Percentiles rank a stretch among this genome's conserved stretches.
Conservation (phyloP, 345 rosid genomes). For the Microcos paniculata region DNA sequence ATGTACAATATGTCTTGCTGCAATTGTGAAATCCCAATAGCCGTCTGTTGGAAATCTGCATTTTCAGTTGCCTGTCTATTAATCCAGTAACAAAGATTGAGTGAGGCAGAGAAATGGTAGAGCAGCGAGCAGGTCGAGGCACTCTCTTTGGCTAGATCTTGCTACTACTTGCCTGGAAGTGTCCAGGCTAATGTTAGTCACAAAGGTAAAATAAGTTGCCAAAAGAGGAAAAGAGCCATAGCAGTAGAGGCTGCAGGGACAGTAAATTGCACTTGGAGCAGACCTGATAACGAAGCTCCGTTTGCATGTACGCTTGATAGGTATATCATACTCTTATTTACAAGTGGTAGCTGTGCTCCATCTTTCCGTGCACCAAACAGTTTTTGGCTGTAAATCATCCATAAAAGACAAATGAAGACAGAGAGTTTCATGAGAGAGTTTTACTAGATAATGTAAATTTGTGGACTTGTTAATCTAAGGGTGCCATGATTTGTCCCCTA, state of each 20-base stretch:
- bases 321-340: constrained; percentile 78
- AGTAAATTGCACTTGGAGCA: constrained; percentile 24
- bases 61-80: background rate
- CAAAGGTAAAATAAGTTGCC: constrained; percentile 18
- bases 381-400: constrained; percentile 55
- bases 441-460: background rate
- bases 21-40: background rate
- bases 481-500: background rate
- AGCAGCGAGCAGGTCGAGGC: background rate
- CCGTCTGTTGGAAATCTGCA: background rate
- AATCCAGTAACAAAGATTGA: background rate
- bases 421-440: background rate
- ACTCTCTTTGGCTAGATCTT: constrained; percentile 5
- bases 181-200: constrained; percentile 37
- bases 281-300: constrained; percentile 39
- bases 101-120: background rate
- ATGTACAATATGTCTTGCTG: constrained; percentile 7
- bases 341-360: constrained; percentile 67
- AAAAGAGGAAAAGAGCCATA: constrained; percentile 25
- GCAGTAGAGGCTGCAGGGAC: constrained; percentile 22
- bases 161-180: constrained; percentile 36
- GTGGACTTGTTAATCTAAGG: background rate
- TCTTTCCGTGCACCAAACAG: constrained; percentile 71
- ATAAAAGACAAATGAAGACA: background rate
- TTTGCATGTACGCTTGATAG: constrained; percentile 31